Conservation (phyloP, 805 yeast species). For the Cyberlindnera japonica region DNA sequence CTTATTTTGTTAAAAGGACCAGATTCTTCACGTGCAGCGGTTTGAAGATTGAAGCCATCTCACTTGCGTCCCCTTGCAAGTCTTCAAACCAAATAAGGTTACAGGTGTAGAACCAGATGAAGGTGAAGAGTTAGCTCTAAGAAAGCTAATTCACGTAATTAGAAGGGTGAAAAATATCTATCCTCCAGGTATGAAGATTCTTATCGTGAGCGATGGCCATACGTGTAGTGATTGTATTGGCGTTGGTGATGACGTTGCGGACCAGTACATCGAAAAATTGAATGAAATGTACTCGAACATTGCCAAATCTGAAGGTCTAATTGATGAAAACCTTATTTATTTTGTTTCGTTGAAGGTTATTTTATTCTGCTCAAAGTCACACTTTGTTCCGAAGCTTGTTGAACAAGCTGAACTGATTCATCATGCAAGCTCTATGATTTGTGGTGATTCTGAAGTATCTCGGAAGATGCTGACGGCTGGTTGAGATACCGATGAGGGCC, state of each 20-base stretch:
- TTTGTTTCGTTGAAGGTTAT: slow-evolving; percentile 40
- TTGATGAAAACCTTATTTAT: slow-evolving; percentile 31
- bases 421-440: slow-evolving; percentile 37
- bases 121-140: slow-evolving; percentile 45
- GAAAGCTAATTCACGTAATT: slow-evolving; percentile 32
- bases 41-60: slow-evolving; percentile 48
- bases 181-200: slow-evolving; percentile 51
- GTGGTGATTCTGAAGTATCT: slow-evolving; percentile 35
- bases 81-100: slow-evolving; percentile 55
- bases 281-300: slow-evolving; percentile 37
- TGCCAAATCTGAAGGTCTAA: slow-evolving; percentile 25
- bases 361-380: slow-evolving; percentile 29
- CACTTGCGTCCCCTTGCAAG: slow-evolving; percentile 65
- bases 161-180: slow-evolving; percentile 36
- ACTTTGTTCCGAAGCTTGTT: slow-evolving; percentile 30
- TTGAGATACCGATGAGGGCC: slow-evolving; percentile 55
- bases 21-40: slow-evolving; percentile 47
- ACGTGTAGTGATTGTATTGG: slow-evolving; percentile 63
- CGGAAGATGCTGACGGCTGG: slow-evolving; percentile 41
- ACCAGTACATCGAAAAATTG: slow-evolving; percentile 42
- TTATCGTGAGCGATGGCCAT: slow-evolving; percentile 62
- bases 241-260: slow-evolving; percentile 53
- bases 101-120: slow-evolving; percentile 47
- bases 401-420: slow-evolving; percentile 31
- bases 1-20: slow-evolving; percentile 38